Evolutionary conservation across 331 rosid genomes (phyloP).

Genomic region (Pyrus hybrid): DNA sequence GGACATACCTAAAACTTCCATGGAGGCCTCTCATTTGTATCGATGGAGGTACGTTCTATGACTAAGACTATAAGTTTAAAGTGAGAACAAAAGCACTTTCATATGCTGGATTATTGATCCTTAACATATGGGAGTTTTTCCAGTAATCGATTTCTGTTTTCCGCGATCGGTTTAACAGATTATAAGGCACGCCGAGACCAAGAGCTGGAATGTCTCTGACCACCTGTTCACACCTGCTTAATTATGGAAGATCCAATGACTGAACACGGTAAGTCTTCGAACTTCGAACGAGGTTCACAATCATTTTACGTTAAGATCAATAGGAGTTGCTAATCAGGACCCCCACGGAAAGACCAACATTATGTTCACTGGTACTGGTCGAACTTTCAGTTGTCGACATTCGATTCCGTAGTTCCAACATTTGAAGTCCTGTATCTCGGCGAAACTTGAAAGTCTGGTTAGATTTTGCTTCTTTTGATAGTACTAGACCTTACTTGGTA

Average conservation of each 20-base stretch:
- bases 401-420: neutral
- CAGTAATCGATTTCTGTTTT: neutral
- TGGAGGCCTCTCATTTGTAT: constrained; percentile 79
- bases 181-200: constrained; percentile 50
- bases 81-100: constrained; percentile 23
- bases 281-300: neutral
- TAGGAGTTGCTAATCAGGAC: too few relatives aligned
- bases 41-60: constrained; percentile 68
- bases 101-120: neutral
- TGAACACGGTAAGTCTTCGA: neutral
- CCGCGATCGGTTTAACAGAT: constrained; percentile 41
- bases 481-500: neutral
- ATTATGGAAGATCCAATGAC: constrained; percentile 19
- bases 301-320: neutral
- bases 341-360: neutral
- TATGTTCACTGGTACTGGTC: neutral
- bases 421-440: neutral
- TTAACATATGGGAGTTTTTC: neutral
- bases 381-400: neutral
- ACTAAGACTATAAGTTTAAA: constrained; percentile 43
- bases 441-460: neutral
- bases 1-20: constrained; percentile 82
- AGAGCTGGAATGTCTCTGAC: constrained; percentile 76
- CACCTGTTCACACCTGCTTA: constrained; percentile 66
- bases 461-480: neutral